Evolutionary conservation across 2,329 filamentous ascomycete species (phyloP).

Genomic region (Pseudogymnoascus sp.): DNA sequence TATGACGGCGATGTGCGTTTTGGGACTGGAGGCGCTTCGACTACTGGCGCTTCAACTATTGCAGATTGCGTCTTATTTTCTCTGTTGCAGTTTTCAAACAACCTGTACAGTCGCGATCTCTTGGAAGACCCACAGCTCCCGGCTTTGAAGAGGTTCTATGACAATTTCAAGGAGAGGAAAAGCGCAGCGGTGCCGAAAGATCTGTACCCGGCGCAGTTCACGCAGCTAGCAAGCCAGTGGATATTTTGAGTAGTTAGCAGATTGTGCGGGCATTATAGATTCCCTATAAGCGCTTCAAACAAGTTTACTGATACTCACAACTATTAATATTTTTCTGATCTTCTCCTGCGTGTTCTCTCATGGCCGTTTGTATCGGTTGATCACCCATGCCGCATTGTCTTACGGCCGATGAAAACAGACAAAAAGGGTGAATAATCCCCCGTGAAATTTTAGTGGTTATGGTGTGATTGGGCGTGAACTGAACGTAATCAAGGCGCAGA

Average conservation of each 20-base stretch:
- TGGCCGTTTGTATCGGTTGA: too few relatives aligned
- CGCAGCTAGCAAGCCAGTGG: not conserved
- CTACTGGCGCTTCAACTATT: not conserved
- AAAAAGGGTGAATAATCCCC: too few relatives aligned
- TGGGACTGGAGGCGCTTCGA: not conserved
- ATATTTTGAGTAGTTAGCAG: not conserved
- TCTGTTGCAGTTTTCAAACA: not conserved
- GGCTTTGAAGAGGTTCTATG: not conserved
- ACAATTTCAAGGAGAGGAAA: not conserved
- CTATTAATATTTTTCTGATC: too few relatives aligned
- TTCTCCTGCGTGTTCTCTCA: too few relatives aligned
- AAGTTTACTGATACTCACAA: too few relatives aligned
- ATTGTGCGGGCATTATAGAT: not conserved
- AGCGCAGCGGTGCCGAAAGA: not conserved
- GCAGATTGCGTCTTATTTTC: not conserved
- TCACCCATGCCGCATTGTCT: too few relatives aligned
- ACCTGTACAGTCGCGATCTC: not conserved
- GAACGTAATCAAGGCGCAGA: too few relatives aligned
- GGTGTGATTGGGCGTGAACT: too few relatives aligned
- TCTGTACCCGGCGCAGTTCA: not conserved
- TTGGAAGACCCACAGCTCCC: not conserved
- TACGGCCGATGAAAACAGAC: too few relatives aligned
- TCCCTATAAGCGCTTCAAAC: too few relatives aligned
- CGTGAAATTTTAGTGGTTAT: too few relatives aligned
- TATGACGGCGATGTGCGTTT: slow-evolving; percentile 8